Conservation (phyloP, 2,329 filamentous ascomycete species). For the Claviceps sp. region DNA sequence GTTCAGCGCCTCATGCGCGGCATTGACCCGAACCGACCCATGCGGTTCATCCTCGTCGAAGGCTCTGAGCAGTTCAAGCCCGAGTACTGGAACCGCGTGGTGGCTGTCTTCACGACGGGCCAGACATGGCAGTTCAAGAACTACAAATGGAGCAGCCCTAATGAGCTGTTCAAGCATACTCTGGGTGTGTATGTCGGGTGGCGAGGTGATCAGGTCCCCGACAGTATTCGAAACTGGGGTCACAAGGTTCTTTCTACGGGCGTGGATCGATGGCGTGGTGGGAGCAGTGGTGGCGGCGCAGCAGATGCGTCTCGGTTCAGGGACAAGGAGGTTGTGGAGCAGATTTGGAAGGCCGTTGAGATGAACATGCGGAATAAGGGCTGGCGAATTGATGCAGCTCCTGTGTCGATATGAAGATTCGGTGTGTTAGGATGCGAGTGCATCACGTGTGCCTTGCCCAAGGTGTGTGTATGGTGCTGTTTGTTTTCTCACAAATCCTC, state of each 20-base stretch:
- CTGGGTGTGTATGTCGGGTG: constrained; percentile 84
- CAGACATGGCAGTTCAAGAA: constrained; percentile 98
- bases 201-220: constrained; percentile 69
- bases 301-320: constrained; percentile 54
- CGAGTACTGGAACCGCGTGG: constrained; percentile 91
- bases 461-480: too few species aligned
- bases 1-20: constrained; percentile 63
- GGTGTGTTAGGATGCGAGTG: not conserved
- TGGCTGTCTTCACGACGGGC: constrained; percentile 93
- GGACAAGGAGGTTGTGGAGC: constrained; percentile 85
- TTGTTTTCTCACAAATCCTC: too few species aligned
- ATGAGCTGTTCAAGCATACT: constrained; percentile 80
- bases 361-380: constrained; percentile 73
- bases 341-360: constrained; percentile 84
- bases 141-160: constrained; percentile 87
- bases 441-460: too few species aligned
- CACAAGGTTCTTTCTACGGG: constrained; percentile 65
- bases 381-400: constrained; percentile 62
- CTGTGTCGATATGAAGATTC: constrained; percentile 32
- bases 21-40: constrained; percentile 55
- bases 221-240: constrained; percentile 71
- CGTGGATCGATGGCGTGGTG: constrained; percentile 69
- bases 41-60: constrained; percentile 93
- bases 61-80: constrained; percentile 90
- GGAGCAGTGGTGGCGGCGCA: constrained; percentile 29